Evolutionary conservation across 306 rosid genomes (phyloP).

Genomic region (Elaeagnus macrophylla): DNA sequence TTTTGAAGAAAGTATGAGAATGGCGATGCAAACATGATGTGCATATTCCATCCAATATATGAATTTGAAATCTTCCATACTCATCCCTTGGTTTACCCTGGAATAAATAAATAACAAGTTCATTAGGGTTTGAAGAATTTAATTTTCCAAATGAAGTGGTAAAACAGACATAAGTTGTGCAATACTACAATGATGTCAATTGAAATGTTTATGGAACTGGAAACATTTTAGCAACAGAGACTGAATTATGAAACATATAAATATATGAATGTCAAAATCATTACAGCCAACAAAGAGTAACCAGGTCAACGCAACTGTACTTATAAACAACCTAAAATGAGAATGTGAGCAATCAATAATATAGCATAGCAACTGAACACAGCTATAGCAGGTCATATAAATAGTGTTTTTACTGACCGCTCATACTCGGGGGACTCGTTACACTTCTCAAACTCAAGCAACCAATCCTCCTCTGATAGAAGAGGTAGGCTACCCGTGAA

Average conservation of each 20-base stretch:
- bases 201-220: not conserved
- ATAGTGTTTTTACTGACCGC: conserved; percentile 33
- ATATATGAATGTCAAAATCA: not conserved
- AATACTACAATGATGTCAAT: too few relatives aligned
- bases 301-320: not conserved
- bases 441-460: conserved; percentile 67
- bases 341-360: too few relatives aligned
- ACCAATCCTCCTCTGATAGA: conserved; percentile 60
- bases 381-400: too few relatives aligned
- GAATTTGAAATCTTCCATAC: conserved; percentile 37
- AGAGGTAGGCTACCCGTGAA: conserved; percentile 71
- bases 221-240: not conserved
- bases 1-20: conserved; percentile 82
- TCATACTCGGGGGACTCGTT: conserved; percentile 79
- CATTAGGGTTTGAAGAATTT: not conserved
- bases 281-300: not conserved
- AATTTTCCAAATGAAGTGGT: not conserved
- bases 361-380: too few relatives aligned
- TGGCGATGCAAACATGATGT: conserved; percentile 86
- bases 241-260: not conserved
- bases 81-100: conserved; percentile 41
- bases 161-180: too few relatives aligned
- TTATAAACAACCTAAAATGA: too few relatives aligned
- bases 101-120: conserved; percentile 5
- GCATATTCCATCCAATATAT: conserved; percentile 69